These are phyloP conservation scores for Pythium rhizo-oryzae DNA, from an alignment of 352 stramenopile species.

Conservation along the genomic window DNA sequence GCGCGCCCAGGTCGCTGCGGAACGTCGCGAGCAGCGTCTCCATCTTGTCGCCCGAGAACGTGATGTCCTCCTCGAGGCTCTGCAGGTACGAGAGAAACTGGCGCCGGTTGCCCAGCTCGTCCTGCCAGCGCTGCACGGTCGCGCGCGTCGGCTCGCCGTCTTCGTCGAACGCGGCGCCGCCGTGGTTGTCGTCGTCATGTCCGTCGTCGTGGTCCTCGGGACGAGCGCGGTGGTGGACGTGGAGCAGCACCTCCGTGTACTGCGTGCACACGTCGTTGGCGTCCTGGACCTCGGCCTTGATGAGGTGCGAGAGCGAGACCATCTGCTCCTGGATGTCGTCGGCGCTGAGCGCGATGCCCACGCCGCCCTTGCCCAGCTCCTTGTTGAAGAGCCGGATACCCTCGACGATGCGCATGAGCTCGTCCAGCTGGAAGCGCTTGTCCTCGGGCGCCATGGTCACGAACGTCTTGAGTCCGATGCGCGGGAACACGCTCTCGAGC, in stretches of 20 bases:
- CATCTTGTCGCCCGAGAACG: conserved; percentile 85
- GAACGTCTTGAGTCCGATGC: conserved; percentile 93
- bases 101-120: conserved; percentile 91
- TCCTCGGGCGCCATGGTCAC: conserved; percentile 90
- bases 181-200: background rate
- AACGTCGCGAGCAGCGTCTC: conserved; percentile 67
- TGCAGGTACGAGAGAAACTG: conserved; percentile 93
- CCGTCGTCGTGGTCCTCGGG: conserved; percentile 34
- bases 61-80: conserved; percentile 91
- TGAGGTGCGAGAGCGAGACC: conserved; percentile 40
- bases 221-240: conserved; percentile 64
- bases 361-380: conserved; percentile 85
- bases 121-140: conserved; percentile 84
- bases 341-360: conserved; percentile 70
- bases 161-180: too few relatives aligned
- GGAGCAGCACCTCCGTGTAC: conserved; percentile 80
- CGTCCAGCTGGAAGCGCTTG: conserved; percentile 90
- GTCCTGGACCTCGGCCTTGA: conserved; percentile 62
- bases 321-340: conserved; percentile 65
- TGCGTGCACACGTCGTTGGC: conserved; percentile 75
- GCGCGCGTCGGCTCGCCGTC: conserved; percentile 19
- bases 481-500: conserved; percentile 95
- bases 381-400: conserved; percentile 95
- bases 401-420: conserved; percentile 91
- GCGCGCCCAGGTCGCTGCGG: conserved; percentile 60